A percentile compares a stretch with the other conserved stretches of the same genome.
Conservation (phyloP, 2,329 filamentous ascomycete species). For the Fusarium sp. region DNA sequence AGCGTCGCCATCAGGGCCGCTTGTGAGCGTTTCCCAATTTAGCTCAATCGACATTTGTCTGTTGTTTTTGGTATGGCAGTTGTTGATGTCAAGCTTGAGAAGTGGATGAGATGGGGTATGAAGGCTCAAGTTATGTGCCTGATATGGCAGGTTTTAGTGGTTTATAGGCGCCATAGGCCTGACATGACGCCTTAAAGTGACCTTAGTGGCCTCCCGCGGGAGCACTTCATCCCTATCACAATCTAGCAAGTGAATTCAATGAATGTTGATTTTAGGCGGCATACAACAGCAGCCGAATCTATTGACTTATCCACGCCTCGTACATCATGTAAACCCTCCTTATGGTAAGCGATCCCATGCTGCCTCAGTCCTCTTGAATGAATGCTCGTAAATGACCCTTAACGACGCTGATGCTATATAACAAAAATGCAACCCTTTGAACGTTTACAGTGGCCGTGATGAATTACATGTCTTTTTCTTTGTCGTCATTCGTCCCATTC, state of each 20-base stretch:
- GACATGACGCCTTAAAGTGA: neutral
- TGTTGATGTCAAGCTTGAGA: neutral
- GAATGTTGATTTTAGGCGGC: neutral
- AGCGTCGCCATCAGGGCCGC: constrained; percentile 85
- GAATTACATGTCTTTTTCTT: constrained; percentile 4
- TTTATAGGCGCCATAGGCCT: neutral
- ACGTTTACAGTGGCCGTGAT: constrained; percentile 6
- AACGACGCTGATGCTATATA: constrained; percentile 27
- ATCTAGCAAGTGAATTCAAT: neutral
- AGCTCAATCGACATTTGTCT: constrained; percentile 91
- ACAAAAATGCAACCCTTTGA: constrained; percentile 20
- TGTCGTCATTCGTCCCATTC: neutral
- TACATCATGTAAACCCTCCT: constrained; percentile 4
- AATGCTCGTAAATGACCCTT: constrained; percentile 20
- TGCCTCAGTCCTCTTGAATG: neutral
- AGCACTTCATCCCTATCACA: neutral
- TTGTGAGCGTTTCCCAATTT: constrained; percentile 93
- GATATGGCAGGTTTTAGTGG: constrained; percentile 20
- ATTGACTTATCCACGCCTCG: constrained; percentile 4
- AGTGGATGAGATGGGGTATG: constrained; percentile 24
- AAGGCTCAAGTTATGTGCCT: neutral
- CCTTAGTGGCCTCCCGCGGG: neutral
- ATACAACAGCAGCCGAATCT: neutral
- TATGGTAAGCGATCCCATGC: constrained; percentile 1
- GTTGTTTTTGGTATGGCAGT: neutral